Percentiles rank a stretch among this genome's conserved stretches.
Evolutionary conservation across 768 basidiomycete genomes (phyloP).

Genomic region (Tulasnella sp.): DNA sequence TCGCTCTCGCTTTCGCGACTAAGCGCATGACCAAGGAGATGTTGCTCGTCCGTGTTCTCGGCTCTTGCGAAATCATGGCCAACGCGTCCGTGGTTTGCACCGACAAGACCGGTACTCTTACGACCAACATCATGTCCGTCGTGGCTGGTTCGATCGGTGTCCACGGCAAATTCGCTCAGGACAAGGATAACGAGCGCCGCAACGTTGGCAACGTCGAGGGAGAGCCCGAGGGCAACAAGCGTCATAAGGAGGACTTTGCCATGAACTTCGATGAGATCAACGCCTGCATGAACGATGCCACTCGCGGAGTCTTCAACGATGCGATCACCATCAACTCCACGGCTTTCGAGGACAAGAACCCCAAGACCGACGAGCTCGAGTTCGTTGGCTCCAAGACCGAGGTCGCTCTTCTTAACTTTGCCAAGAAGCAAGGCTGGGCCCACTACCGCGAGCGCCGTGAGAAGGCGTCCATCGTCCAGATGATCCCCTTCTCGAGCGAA

Average conservation of each 20-base stretch:
- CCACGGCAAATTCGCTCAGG: constrained; percentile 87
- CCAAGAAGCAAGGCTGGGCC: constrained; percentile 73
- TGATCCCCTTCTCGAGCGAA: constrained; percentile 91
- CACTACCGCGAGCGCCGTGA: constrained; percentile 67
- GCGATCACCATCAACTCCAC: constrained; percentile 91
- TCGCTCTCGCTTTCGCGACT: constrained; percentile 95
- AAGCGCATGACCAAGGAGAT: constrained; percentile 98
- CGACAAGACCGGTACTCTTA: constrained; percentile 95
- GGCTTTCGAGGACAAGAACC: constrained; percentile 80
- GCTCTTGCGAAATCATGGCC: constrained; percentile 98
- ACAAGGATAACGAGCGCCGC: constrained; percentile 64
- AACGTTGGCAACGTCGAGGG: constrained; percentile 56
- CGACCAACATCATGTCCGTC: constrained; percentile 91
- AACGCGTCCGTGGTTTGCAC: constrained; percentile 95
- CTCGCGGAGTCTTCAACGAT: constrained; percentile 70
- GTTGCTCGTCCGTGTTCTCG: constrained; percentile 89
- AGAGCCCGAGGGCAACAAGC: constrained; percentile 34
- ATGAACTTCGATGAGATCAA: constrained; percentile 75
- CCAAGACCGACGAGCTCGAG: constrained; percentile 52
- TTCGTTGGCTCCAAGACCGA: constrained; percentile 97
- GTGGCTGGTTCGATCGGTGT: constrained; percentile 95
- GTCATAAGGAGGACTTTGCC: constrained; percentile 71
- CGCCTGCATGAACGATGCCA: constrained; percentile 54
- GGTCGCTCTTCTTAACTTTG: constrained; percentile 82
- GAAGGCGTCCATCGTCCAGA: constrained; percentile 57